Conservation (phyloP, 2,329 filamentous ascomycete genomes). For the Cercospora citrullina region DNA sequence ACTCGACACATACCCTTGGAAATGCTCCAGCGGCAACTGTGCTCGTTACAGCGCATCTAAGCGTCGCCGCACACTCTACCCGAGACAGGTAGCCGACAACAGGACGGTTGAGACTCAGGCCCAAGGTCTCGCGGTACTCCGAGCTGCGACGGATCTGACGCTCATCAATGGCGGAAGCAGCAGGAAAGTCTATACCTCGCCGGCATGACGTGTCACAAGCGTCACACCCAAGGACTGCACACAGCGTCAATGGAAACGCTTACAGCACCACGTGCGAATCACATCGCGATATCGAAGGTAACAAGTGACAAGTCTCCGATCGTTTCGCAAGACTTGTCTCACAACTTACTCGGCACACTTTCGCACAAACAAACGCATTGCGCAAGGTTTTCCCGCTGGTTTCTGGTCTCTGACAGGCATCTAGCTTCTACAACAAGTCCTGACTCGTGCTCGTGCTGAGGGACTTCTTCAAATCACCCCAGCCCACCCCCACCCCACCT, state of each 20-base stretch:
- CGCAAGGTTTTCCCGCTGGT: not conserved
- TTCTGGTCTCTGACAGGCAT: slow-evolving; percentile 7
- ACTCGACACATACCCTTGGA: slow-evolving; percentile 29
- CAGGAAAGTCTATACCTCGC: slow-evolving; percentile 18
- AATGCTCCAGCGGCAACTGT: slow-evolving; percentile 22
- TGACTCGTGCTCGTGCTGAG: not conserved
- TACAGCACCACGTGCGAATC: slow-evolving; percentile 11
- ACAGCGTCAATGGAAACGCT: slow-evolving; percentile 6
- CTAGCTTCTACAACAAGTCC: not conserved
- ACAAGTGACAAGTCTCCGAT: not conserved
- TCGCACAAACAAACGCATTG: not conserved
- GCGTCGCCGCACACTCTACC: not conserved
- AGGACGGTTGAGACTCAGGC: slow-evolving; percentile 86
- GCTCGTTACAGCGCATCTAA: not conserved
- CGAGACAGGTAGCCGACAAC: slow-evolving; percentile 59
- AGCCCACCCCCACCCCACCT: slow-evolving; percentile 3
- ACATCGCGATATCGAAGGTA: not conserved
- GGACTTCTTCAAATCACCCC: not conserved
- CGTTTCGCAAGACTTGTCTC: slow-evolving; percentile 4
- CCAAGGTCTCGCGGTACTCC: slow-evolving; percentile 74
- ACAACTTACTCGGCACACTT: slow-evolving; percentile 6
- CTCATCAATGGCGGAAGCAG: slow-evolving; percentile 43
- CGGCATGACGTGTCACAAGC: slow-evolving; percentile 9
- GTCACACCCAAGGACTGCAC: slow-evolving; percentile 3
- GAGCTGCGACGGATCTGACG: slow-evolving; percentile 57